Evolutionary conservation across 176 grass and related monocot species (phyloP).

Genomic region (Rhynchospora breviuscula): DNA sequence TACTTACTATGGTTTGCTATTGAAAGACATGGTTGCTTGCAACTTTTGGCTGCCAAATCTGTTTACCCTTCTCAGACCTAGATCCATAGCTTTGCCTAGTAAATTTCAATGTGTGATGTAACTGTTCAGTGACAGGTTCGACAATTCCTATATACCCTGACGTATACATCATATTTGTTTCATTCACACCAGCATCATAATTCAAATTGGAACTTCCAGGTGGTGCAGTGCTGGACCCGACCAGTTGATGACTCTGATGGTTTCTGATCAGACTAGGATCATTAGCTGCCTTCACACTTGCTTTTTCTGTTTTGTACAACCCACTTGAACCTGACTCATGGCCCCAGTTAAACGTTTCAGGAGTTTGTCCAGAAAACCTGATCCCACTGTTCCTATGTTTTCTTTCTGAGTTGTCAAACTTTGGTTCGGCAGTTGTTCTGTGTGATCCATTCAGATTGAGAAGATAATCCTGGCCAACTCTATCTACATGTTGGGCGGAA

Average conservation of each 20-base stretch:
- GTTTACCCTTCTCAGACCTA: background rate
- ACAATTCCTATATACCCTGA: slow-evolving; percentile 4
- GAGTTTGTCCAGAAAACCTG: background rate
- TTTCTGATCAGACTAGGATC: background rate
- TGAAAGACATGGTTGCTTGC: background rate
- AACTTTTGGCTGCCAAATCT: slow-evolving; percentile 10
- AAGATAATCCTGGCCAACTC: background rate
- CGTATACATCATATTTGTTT: background rate
- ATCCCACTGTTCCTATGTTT: background rate
- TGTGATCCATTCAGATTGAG: background rate
- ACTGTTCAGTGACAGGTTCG: slow-evolving; percentile 8
- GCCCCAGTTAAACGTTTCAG: background rate
- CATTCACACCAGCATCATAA: slow-evolving; percentile 4
- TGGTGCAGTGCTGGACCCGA: background rate
- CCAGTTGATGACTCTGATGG: background rate
- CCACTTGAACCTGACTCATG: background rate
- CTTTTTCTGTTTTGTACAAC: background rate
- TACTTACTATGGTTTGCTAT: background rate
- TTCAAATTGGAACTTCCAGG: background rate
- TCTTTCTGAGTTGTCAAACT: background rate
- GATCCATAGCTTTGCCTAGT: background rate
- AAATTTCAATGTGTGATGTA: background rate
- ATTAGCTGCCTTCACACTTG: background rate
- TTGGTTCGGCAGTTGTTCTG: background rate
- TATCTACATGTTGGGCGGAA: background rate